Base-by-base conservation (phyloP, 306 rosid genomes). In the Cicer arietinum region DNA sequence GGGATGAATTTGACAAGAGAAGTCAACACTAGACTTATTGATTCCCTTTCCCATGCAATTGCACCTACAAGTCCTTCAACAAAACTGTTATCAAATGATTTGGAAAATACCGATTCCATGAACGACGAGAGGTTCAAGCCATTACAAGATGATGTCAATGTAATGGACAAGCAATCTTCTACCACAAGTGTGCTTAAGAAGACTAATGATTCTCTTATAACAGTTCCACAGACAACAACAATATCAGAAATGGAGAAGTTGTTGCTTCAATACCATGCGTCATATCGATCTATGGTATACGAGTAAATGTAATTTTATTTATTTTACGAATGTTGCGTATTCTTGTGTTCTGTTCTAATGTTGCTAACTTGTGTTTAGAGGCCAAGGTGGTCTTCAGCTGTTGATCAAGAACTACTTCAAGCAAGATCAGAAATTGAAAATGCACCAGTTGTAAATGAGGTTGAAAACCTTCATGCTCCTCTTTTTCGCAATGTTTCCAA, bases 401-500 rank as follows among this genome's bases (percentile, higher is more conserved):
- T 76, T 68, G 98, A 90, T 78, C 88, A 68, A 67, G 93, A 91
- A 76, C 79, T 92, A 61, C 79, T 67, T 68, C 67, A 77, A 14
- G 87, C 74, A 53, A 82, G 88, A 83, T 82, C 73, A 69, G 89
- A 87, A 80, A 88, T 94, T 39, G 90, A 92, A 83, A 90, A 89
- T 62, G 96, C 95, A 71, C 96, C 93, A 18, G 20, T 69, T 25
- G 76, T 86, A 39, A 69, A 83, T 6, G 69, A 86, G 50, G 90
- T 79, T 78, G 85, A 83, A 18, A 69, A 63, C 47, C 93, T 94
- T 47, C 83, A 90, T 41, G 84, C 96, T 41, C 90, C 95, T 16
- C 74, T 94, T 62, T 94, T 81, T 73, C 85, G 83, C 64, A 94
- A 94, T 62, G 77, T 90, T 84, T 91, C 98, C 67, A 81, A 50